Percentiles rank a stretch among this genome's conserved stretches.
Evolutionary conservation across 1,284 basidiomycete species (phyloP).

Genomic region (Marasmius sp.): DNA sequence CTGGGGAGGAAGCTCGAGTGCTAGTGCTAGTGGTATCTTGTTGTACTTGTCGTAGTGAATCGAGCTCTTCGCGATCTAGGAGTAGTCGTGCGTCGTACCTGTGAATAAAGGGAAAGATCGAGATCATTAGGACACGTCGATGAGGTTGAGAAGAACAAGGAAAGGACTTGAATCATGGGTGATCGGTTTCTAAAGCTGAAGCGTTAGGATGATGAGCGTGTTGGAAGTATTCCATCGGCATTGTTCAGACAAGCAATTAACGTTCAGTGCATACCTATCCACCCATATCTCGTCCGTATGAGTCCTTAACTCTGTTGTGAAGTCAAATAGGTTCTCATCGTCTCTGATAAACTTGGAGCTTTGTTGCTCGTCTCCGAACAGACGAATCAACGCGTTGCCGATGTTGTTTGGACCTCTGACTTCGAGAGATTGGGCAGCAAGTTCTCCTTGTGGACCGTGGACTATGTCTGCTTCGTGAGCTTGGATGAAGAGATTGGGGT

Average conservation of each 20-base stretch:
- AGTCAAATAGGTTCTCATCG: slow-evolving; percentile 4
- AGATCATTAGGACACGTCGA: background rate
- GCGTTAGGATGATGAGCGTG: no score
- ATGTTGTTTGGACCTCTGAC: slow-evolving; percentile 23
- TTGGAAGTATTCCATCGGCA: no score
- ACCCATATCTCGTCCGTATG: slow-evolving; percentile 13
- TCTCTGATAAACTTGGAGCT: slow-evolving; percentile 7
- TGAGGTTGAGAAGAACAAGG: background rate
- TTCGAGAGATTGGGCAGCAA: slow-evolving; percentile 50
- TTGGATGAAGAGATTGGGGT: slow-evolving; percentile 50
- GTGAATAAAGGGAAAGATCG: slow-evolving; percentile 15
- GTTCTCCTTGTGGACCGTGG: slow-evolving; percentile 43
- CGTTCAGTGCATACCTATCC: slow-evolving; percentile 19
- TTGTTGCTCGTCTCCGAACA: slow-evolving; percentile 27
- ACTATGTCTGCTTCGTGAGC: slow-evolving; percentile 69
- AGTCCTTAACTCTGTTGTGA: background rate
- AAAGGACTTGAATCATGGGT: background rate
- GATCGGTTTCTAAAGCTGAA: no score
- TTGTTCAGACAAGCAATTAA: no score
- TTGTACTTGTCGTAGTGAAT: slow-evolving; percentile 22
- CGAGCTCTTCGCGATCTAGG: slow-evolving; percentile 44
- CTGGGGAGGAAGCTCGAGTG: slow-evolving; percentile 41
- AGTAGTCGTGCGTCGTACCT: slow-evolving; percentile 83
- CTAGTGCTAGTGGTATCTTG: background rate
- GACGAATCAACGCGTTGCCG: slow-evolving; percentile 47